These are phyloP conservation scores for Leptoxyphium fumago DNA, from an alignment of 2,329 filamentous ascomycete genomes.

Conservation along the genomic window DNA sequence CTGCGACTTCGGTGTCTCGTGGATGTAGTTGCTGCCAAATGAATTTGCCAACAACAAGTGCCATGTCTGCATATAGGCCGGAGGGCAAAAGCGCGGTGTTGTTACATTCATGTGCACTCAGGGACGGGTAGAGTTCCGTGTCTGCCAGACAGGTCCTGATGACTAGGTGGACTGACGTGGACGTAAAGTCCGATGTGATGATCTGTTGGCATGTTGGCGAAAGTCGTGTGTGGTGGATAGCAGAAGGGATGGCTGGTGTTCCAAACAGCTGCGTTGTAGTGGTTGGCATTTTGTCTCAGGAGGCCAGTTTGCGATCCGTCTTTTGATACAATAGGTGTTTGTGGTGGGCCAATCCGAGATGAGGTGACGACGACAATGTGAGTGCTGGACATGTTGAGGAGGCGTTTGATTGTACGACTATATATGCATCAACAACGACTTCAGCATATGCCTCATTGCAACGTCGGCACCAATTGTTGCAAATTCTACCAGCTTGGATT, in stretches of 20 bases:
- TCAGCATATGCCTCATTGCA: no score
- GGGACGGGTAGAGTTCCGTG: slow-evolving; percentile 9
- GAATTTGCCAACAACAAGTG: slow-evolving; percentile 13
- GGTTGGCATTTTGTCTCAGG: neutral
- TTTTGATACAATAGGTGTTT: no score
- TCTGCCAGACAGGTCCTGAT: slow-evolving; percentile 13
- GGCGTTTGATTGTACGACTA: no score
- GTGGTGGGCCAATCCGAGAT: no score
- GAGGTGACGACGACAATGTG: no score
- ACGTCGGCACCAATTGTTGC: no score
- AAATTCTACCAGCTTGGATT: no score
- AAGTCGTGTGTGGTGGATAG: slow-evolving; percentile 1
- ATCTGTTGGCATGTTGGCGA: slow-evolving; percentile 14
- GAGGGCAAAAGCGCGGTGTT: slow-evolving; percentile 17
- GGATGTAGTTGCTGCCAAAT: slow-evolving; percentile 8
- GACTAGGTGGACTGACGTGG: slow-evolving; percentile 6
- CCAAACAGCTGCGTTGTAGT: neutral
- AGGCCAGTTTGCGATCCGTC: no score
- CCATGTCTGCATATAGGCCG: slow-evolving; percentile 22
- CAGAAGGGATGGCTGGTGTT: neutral
- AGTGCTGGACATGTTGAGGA: no score
- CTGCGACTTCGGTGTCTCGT: slow-evolving; percentile 5
- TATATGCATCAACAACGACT: no score
- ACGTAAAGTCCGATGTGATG: slow-evolving; percentile 5
- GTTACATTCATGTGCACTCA: slow-evolving; percentile 21